Conservation (phyloP, 768 basidiomycete species). For the Gautieria morchelliformis region DNA sequence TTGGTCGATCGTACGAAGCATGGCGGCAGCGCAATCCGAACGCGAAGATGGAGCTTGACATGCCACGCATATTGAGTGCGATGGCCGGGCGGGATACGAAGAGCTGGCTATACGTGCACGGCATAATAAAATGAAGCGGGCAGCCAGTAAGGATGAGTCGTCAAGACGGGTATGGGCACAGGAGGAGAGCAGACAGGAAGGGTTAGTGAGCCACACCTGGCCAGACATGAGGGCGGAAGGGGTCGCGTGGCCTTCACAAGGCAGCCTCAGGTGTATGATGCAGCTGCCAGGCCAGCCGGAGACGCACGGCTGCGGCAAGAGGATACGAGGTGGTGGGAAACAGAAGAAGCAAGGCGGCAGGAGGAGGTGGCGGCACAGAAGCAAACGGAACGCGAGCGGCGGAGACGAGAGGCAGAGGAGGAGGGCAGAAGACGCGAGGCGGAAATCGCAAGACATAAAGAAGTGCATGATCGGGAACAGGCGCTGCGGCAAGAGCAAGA, state of each 20-base stretch:
- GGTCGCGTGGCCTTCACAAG: background rate
- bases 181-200: constrained; percentile 16
- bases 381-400: background rate
- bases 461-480: background rate
- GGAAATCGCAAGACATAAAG: constrained; percentile 1
- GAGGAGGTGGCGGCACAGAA: constrained; percentile 9
- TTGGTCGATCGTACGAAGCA: constrained; percentile 56
- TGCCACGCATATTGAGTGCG: background rate
- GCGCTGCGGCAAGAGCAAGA: constrained; percentile 9
- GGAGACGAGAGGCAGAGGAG: constrained; percentile 4
- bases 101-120: background rate
- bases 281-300: constrained; percentile 22
- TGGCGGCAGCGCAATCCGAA: constrained; percentile 41
- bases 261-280: background rate
- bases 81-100: constrained; percentile 2
- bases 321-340: constrained; percentile 11
- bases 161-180: constrained; percentile 11
- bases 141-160: background rate
- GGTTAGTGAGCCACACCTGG: background rate
- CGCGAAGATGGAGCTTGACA: constrained; percentile 13
- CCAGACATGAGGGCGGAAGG: background rate
- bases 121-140: background rate
- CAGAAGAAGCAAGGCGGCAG: constrained; percentile 13
- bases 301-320: constrained; percentile 17
- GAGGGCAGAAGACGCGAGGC: constrained; percentile 1